Conservation (phyloP, 352 stramenopile genomes). For the Phytophthora podocarpi region DNA sequence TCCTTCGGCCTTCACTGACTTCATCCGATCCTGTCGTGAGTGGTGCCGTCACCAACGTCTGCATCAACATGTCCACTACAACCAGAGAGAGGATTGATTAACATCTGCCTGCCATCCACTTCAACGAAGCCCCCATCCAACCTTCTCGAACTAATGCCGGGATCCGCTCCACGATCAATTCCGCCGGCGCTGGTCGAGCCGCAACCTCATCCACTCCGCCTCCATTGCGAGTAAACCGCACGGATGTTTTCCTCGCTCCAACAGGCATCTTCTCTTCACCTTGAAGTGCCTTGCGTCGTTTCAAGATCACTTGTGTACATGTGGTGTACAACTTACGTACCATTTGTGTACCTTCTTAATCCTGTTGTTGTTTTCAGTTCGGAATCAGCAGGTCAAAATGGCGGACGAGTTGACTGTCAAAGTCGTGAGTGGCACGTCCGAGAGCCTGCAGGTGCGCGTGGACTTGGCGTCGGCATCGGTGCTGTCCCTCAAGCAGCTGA, state of each 20-base stretch:
- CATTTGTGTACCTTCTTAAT: too few relatives aligned
- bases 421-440: slow-evolving; percentile 65
- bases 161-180: slow-evolving; percentile 45
- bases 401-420: slow-evolving; percentile 67
- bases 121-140: slow-evolving; percentile 21
- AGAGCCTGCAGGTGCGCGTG: slow-evolving; percentile 57
- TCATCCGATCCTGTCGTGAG: slow-evolving; percentile 8
- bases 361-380: too few relatives aligned
- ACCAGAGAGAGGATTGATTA: too few relatives aligned
- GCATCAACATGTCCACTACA: slow-evolving; percentile 37
- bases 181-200: not conserved
- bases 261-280: not conserved
- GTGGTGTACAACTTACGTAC: slow-evolving; percentile 2
- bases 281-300: too few relatives aligned
- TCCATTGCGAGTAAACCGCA: slow-evolving; percentile 8
- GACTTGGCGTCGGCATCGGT: slow-evolving; percentile 57
- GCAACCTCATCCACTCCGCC: not conserved
- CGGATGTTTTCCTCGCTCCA: not conserved
- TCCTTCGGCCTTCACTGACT: not conserved
- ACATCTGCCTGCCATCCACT: not conserved
- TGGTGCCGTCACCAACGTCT: slow-evolving; percentile 11
- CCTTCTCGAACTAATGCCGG: slow-evolving; percentile 54
- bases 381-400: slow-evolving; percentile 28
- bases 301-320: slow-evolving; percentile 22
- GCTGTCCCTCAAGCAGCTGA: slow-evolving; percentile 63